Evolutionary conservation across 495 filamentous ascomycete species (phyloP), one percentile per base, ranked within the genome.

Genomic region (Usnea hakonensis): DNA sequence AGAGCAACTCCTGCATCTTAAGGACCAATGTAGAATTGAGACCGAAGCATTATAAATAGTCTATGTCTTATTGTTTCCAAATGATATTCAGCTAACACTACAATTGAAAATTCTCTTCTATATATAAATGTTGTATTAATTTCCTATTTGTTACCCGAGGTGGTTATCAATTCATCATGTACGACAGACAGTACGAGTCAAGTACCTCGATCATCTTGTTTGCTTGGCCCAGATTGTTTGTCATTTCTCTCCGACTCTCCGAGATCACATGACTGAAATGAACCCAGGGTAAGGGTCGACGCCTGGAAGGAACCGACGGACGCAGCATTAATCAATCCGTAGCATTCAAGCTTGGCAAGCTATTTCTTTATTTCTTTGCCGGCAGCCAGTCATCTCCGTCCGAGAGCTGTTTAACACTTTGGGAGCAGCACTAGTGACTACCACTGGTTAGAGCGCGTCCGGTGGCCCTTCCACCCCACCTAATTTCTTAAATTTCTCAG

Each of bases 231-330:
- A 37, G 21, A 57, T 57, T 23, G 33, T 16, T 17, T 40, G 28
- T 57, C 36, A 57, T 38, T 36, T 40, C 36, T 50, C 28, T 41
- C 30, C n/a, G n/a, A n/a, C n/a, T 35, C 35, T 10, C 44, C 28
- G 10, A 35, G 52, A 55, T 62, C 60, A 62, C 60, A 48, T 62
- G 60, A 62, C 53, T 21, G 11, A 32, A 62, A 56, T 21, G 38
- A 28, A 44, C 52, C 60, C 60, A 44, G 19, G 40, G 37, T 28
- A 43, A 44, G 30, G 60, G 60, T 62, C 36, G 50, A 32, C 60
- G 60, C 60, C 57, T 62, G 60, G 52, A 30, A 56, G 32, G 26
- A 30, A 10, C 60, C 30, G 57, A n/a, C 30, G 19, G 48, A 48
- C 32, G n/a, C n/a, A n/a, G n/a, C n/a, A n/a, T n/a, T n/a, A n/a